Evolutionary conservation across 2,329 filamentous ascomycete species (phyloP).

Genomic region (Colletotrichum tanaceti): DNA sequence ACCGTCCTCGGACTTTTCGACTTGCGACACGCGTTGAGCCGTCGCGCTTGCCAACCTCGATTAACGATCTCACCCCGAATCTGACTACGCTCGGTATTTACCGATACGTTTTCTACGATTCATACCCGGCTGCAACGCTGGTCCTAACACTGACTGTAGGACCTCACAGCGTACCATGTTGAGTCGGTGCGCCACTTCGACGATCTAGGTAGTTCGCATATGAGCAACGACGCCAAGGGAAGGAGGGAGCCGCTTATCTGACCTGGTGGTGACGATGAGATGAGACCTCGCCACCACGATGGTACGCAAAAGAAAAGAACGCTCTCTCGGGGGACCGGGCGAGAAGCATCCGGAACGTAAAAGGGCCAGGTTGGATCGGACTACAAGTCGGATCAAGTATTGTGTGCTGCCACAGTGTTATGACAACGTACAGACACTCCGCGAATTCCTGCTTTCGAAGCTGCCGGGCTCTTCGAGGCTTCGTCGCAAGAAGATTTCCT

Average conservation of each 20-base stretch:
- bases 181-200: slow-evolving; percentile 1
- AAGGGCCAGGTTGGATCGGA: slow-evolving; percentile 12
- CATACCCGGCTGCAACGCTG: slow-evolving; percentile 9
- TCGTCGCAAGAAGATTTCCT: slow-evolving; percentile 66
- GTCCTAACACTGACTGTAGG: not conserved
- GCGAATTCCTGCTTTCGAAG: slow-evolving; percentile 74
- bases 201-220: not conserved
- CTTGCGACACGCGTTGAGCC: slow-evolving; percentile 12
- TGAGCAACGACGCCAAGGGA: not conserved
- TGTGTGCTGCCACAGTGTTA: slow-evolving; percentile 57
- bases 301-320: slow-evolving; percentile 30
- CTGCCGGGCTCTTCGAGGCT: slow-evolving; percentile 76
- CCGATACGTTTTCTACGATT: no score
- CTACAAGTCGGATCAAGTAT: slow-evolving; percentile 26
- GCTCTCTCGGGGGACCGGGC: not conserved
- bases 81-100: slow-evolving; percentile 5
- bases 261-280: not conserved
- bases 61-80: slow-evolving; percentile 11
- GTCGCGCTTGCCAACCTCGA: slow-evolving; percentile 14
- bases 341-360: slow-evolving; percentile 9
- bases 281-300: slow-evolving; percentile 15
- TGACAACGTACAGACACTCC: slow-evolving; percentile 71
- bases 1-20: not conserved
- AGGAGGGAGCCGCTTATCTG: slow-evolving; percentile 8
- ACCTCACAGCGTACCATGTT: not conserved